phyloP scores from a whole-genome alignment of 495 filamentous ascomycete genomes.

The Cudoniella acicularis region DNA sequence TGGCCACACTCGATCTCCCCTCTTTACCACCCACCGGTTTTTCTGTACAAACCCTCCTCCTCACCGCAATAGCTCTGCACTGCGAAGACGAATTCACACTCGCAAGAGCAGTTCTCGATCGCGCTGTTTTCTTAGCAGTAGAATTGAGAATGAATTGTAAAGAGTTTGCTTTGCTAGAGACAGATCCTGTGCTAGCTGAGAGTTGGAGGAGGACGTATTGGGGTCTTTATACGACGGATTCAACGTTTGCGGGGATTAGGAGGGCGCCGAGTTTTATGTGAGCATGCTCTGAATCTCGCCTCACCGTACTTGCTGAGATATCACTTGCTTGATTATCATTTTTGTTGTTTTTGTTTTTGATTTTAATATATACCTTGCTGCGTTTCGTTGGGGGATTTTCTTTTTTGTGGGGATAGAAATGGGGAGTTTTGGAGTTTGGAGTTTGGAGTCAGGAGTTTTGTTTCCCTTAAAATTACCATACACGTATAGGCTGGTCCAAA shows the following conservation, averaged over 20 bases:
- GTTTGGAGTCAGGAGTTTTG: too few relatives aligned
- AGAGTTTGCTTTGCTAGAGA: conserved; percentile 39
- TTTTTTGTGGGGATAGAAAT: too few relatives aligned
- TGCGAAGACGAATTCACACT: conserved; percentile 55
- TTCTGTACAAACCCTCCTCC: conserved; percentile 60
- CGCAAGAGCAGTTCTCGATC: conserved; percentile 50
- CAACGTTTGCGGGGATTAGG: conserved; percentile 31
- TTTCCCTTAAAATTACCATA: too few relatives aligned
- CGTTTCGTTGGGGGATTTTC: too few relatives aligned
- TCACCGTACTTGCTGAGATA: too few relatives aligned
- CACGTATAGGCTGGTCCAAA: too few relatives aligned
- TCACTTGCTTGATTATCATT: too few relatives aligned
- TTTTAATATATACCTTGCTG: too few relatives aligned
- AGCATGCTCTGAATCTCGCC: too few relatives aligned
- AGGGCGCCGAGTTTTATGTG: conserved; percentile 32
- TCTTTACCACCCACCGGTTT: conserved; percentile 48
- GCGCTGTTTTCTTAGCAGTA: conserved; percentile 57
- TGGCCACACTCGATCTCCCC: conserved; percentile 36
- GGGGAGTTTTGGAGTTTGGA: too few relatives aligned
- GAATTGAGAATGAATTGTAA: conserved; percentile 62
- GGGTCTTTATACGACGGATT: conserved; percentile 68
- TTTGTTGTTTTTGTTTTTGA: too few relatives aligned
- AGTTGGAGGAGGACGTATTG: conserved; percentile 72
- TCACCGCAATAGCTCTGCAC: conserved; percentile 64
- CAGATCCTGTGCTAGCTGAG: conserved; percentile 59